These are phyloP conservation scores for Didymella glomerata DNA, from an alignment of 2,329 filamentous ascomycete species.

Conservation along the genomic window DNA sequence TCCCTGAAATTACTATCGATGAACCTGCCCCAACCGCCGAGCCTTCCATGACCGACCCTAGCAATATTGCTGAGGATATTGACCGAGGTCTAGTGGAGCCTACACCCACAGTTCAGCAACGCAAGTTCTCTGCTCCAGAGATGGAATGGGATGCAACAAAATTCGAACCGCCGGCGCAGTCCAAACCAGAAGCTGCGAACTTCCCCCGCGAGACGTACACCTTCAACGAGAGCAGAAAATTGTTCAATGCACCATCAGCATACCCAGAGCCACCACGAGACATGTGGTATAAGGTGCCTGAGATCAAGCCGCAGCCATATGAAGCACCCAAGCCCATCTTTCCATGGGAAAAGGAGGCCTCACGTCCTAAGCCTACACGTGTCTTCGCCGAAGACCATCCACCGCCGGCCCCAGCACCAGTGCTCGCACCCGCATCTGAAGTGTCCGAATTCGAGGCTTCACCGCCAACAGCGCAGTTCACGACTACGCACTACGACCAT, in stretches of 20 bases:
- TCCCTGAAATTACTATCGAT: conserved; percentile 38
- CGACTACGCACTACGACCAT: conserved; percentile 39
- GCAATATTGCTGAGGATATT: conserved; percentile 55
- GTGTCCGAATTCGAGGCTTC: conserved; percentile 37
- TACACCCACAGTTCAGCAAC: conserved; percentile 56
- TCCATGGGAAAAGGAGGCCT: conserved; percentile 81
- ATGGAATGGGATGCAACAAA: conserved; percentile 70
- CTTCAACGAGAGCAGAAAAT: conserved; percentile 78
- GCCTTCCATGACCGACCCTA: conserved; percentile 54
- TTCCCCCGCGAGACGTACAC: conserved; percentile 81
- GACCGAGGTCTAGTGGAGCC: conserved; percentile 55
- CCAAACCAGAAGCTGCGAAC: conserved; percentile 84
- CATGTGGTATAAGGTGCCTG: conserved; percentile 87
- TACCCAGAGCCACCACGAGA: conserved; percentile 86
- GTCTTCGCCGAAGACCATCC: conserved; percentile 68
- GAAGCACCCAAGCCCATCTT: conserved; percentile 76
- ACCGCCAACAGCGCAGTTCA: conserved; percentile 36
- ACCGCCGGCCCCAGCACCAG: conserved; percentile 50
- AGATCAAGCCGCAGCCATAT: conserved; percentile 63
- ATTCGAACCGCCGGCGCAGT: conserved; percentile 64
- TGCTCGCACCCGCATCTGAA: conserved; percentile 19
- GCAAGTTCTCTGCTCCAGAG: conserved; percentile 65
- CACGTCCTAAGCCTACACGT: conserved; percentile 69
- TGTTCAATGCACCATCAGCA: conserved; percentile 77
- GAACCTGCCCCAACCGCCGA: conserved; percentile 51